A percentile compares a stretch with the other conserved stretches of the same genome.
Evolutionary conservation across 305 asterid genomes (phyloP).

Genomic region (Lippia alba): DNA sequence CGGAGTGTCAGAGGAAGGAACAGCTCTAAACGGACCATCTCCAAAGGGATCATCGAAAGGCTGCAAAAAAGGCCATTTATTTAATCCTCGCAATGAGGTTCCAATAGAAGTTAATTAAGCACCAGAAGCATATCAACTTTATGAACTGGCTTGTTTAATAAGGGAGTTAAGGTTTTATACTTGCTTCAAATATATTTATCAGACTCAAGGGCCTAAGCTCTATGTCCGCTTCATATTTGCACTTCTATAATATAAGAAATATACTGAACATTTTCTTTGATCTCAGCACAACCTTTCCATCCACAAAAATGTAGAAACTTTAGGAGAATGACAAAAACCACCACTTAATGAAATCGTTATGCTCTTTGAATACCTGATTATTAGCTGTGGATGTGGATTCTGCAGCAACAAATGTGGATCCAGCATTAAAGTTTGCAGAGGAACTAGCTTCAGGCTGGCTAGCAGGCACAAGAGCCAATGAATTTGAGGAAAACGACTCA

Average conservation of each 20-base stretch:
- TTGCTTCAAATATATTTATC: neutral
- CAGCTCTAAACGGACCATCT: constrained; percentile 89
- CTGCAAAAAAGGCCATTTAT: constrained; percentile 49
- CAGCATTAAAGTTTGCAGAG: constrained; percentile 49
- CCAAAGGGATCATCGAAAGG: constrained; percentile 94
- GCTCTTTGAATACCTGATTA: constrained; percentile 60
- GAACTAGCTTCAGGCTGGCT: constrained; percentile 50
- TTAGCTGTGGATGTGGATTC: constrained; percentile 49
- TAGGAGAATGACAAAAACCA: constrained; percentile 16
- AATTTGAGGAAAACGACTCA: constrained; percentile 59
- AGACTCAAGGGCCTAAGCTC: constrained; percentile 26
- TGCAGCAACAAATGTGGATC: constrained; percentile 48
- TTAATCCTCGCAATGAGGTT: neutral
- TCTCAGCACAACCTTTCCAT: constrained; percentile 1
- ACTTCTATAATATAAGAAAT: no score
- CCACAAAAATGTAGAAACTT: neutral
- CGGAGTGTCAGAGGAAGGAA: constrained; percentile 47
- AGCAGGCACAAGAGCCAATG: constrained; percentile 78
- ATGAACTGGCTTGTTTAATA: neutral
- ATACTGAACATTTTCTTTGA: no score
- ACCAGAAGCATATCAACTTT: neutral
- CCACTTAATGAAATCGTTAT: constrained; percentile 1
- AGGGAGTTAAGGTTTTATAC: neutral
- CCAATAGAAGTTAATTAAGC: constrained; percentile 13
- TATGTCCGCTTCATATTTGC: neutral